Percentiles rank a stretch among this genome's conserved stretches.
These are phyloP conservation scores for Xylaria cubensis DNA, from an alignment of 495 filamentous ascomycete species.

Conservation along the genomic window DNA sequence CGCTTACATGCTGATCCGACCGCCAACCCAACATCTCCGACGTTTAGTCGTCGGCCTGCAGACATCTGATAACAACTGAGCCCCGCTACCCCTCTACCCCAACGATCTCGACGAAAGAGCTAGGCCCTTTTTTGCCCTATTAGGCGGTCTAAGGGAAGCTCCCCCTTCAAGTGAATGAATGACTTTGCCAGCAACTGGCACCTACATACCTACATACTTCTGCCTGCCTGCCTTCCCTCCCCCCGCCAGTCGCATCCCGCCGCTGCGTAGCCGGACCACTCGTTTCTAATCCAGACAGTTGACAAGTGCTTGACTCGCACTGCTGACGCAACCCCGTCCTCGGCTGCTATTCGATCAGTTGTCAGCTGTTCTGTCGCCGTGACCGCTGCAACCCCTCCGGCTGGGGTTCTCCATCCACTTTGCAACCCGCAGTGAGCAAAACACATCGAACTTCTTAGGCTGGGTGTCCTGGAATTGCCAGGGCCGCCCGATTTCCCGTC, in stretches of 20 bases:
- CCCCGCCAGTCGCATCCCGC: slow-evolving; percentile 1
- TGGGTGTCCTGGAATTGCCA: slow-evolving; percentile 29
- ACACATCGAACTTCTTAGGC: slow-evolving; percentile 20
- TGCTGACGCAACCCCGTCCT: slow-evolving; percentile 7
- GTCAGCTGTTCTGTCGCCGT: slow-evolving; percentile 22
- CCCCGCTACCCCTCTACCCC: slow-evolving; percentile 18
- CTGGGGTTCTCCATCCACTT: slow-evolving; percentile 27
- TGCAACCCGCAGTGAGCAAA: slow-evolving; percentile 24
- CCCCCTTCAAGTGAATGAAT: background rate
- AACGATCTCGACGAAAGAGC: slow-evolving; percentile 24
- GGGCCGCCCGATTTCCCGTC: slow-evolving; percentile 34
- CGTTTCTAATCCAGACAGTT: slow-evolving; percentile 1
- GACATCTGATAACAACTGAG: slow-evolving; percentile 1
- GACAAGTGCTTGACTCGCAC: slow-evolving; percentile 15
- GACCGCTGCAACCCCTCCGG: slow-evolving; percentile 26
- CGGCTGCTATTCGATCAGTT: slow-evolving; percentile 14
- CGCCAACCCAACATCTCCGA: background rate
- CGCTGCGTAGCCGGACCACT: slow-evolving; percentile 3
- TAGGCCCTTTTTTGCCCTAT: slow-evolving; percentile 15
- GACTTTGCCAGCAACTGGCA: slow-evolving; percentile 1
- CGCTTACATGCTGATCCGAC: slow-evolving; percentile 14
- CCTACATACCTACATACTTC: background rate
- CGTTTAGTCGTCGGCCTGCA: slow-evolving; percentile 10
- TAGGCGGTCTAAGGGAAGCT: background rate
- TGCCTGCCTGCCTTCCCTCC: background rate